These are phyloP conservation scores for Mortierella sp. DNA, from an alignment of 371 early-diverging fungal genomes.

Conservation along the genomic window DNA sequence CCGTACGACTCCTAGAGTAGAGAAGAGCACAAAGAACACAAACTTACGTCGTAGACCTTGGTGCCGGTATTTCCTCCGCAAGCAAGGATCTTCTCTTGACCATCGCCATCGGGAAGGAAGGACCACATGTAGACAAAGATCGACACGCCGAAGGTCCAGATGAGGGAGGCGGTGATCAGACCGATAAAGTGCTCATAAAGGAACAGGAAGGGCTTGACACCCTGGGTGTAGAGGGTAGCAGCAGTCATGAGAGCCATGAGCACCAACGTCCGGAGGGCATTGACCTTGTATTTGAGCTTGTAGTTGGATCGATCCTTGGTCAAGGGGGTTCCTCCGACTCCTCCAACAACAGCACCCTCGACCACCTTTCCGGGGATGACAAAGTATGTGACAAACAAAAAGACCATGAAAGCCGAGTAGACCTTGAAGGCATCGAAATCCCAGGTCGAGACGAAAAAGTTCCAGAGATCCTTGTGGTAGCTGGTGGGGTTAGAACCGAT, in stretches of 20 bases:
- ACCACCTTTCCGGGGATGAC: slow-evolving; percentile 79
- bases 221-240: slow-evolving; percentile 59
- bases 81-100: slow-evolving; percentile 72
- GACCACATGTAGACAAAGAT: slow-evolving; percentile 81
- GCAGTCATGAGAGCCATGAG: slow-evolving; percentile 66
- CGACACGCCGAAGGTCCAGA: slow-evolving; percentile 75
- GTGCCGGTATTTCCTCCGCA: slow-evolving; percentile 94
- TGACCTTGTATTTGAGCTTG: slow-evolving; percentile 57
- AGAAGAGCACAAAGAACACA: neutral
- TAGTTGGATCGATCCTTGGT: slow-evolving; percentile 52
- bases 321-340: slow-evolving; percentile 33
- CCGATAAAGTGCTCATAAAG: slow-evolving; percentile 80
- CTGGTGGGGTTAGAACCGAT: slow-evolving; percentile 43
- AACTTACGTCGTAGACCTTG: slow-evolving; percentile 84
- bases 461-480: slow-evolving; percentile 44
- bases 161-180: slow-evolving; percentile 76
- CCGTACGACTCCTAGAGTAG: neutral
- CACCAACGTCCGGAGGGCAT: slow-evolving; percentile 69
- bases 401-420: slow-evolving; percentile 76
- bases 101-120: slow-evolving; percentile 69
- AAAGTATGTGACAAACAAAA: slow-evolving; percentile 73
- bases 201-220: slow-evolving; percentile 78
- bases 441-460: slow-evolving; percentile 38
- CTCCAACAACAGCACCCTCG: slow-evolving; percentile 83
- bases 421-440: slow-evolving; percentile 65